A percentile compares a stretch with the other conserved stretches of the same genome.
These are phyloP conservation scores for Xylaria cubensis DNA, from an alignment of 495 filamentous ascomycete species.

Conservation along the genomic window DNA sequence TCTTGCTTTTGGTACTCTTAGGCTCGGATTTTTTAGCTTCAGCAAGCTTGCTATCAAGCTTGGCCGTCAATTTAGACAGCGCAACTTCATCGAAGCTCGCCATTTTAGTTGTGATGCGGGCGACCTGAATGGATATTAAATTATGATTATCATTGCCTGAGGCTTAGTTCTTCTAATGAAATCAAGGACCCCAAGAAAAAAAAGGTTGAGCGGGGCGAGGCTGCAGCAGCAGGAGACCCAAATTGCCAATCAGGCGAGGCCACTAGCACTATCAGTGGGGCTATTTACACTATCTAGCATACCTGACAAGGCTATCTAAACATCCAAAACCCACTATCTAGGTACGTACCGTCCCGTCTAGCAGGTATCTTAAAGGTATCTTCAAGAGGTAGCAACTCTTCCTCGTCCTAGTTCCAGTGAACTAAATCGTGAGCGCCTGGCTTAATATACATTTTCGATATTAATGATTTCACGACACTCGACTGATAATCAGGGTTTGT, in stretches of 20 bases:
- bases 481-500: background rate
- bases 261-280: background rate
- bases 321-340: background rate
- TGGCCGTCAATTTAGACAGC: constrained; percentile 67
- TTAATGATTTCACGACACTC: background rate
- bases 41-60: constrained; percentile 59
- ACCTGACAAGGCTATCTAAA: constrained; percentile 21
- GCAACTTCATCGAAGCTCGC: constrained; percentile 65
- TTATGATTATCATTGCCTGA: background rate
- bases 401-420: background rate
- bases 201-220: constrained; percentile 41
- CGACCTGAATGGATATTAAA: background rate
- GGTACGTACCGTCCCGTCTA: background rate
- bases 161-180: constrained; percentile 1
- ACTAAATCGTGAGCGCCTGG: background rate
- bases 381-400: background rate
- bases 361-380: background rate
- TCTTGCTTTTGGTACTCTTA: constrained; percentile 37
- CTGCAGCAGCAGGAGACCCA: constrained; percentile 6
- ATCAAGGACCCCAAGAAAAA: constrained; percentile 28
- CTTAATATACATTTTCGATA: background rate
- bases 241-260: constrained; percentile 15
- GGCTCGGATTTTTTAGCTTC: constrained; percentile 31
- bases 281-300: background rate
- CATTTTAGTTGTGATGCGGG: constrained; percentile 31